phyloP scores from a whole-genome alignment of 2,329 filamentous ascomycete genomes.

The Tolypocladium album region DNA sequence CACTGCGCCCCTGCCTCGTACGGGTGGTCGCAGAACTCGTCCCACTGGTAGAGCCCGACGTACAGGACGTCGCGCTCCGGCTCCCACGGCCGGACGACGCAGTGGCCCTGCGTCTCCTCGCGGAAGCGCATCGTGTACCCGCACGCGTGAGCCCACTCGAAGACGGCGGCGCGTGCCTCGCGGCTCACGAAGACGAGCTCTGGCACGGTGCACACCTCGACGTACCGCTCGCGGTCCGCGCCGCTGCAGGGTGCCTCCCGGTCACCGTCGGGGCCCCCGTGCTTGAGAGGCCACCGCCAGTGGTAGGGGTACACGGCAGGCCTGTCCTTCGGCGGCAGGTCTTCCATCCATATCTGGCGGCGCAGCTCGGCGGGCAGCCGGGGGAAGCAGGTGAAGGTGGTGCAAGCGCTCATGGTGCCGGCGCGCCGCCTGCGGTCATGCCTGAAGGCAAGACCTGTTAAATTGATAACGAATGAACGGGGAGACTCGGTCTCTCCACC shows the following conservation, averaged over 20 bases:
- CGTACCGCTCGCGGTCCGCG: background rate
- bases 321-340: conserved; percentile 4
- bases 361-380: conserved; percentile 15
- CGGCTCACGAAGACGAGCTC: conserved; percentile 7
- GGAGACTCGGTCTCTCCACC: background rate
- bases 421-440: background rate
- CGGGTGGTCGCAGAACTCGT: conserved; percentile 5
- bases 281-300: conserved; percentile 6
- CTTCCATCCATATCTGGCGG: conserved; percentile 10
- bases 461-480: background rate
- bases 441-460: background rate
- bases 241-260: background rate
- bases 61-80: conserved; percentile 9
- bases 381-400: conserved; percentile 10
- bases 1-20: background rate
- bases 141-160: conserved; percentile 7
- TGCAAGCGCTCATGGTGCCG: background rate
- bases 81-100: conserved; percentile 8
- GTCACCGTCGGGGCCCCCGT: background rate
- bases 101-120: conserved; percentile 2
- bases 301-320: conserved; percentile 10
- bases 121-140: conserved; percentile 1
- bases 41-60: conserved; percentile 7
- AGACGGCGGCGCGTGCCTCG: conserved; percentile 11
- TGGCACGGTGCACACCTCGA: conserved; percentile 9